Percentiles rank a stretch among this genome's conserved stretches.
Evolutionary conservation across 2,329 filamentous ascomycete genomes (phyloP).

Genomic region (Penicillium sp.): DNA sequence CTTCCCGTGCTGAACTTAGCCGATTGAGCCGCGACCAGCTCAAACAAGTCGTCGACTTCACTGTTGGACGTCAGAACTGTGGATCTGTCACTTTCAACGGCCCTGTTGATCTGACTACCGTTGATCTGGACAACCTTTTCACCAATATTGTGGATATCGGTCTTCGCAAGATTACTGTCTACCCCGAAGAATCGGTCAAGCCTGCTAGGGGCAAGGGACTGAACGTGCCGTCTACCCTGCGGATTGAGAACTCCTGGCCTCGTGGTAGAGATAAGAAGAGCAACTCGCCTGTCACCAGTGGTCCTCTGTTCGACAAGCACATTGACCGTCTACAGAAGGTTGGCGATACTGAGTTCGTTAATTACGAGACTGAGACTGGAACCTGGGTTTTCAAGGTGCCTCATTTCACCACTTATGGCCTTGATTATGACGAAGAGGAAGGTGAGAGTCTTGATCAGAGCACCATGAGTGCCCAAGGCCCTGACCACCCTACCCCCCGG

Average conservation of each 20-base stretch:
- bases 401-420: constrained; percentile 90
- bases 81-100: constrained; percentile 74
- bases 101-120: constrained; percentile 69
- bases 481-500: constrained; percentile 43
- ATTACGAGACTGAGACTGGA: constrained; percentile 69
- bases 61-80: constrained; percentile 71
- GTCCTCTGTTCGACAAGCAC: constrained; percentile 68
- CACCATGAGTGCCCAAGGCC: constrained; percentile 41
- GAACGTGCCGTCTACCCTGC: constrained; percentile 81
- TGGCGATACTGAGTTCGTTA: constrained; percentile 68
- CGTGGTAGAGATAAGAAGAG: constrained; percentile 56
- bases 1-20: constrained; percentile 63
- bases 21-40: constrained; percentile 73
- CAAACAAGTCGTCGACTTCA: constrained; percentile 63
- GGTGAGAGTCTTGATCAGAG: constrained; percentile 46
- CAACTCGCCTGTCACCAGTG: constrained; percentile 50
- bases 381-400: constrained; percentile 89
- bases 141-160: constrained; percentile 67
- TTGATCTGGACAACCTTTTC: constrained; percentile 72
- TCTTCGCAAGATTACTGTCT: constrained; percentile 77
- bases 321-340: constrained; percentile 69
- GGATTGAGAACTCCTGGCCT: constrained; percentile 88
- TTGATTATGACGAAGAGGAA: constrained; percentile 65
- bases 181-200: constrained; percentile 65
- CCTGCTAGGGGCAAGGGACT: constrained; percentile 76